Percentiles rank a stretch among this genome's conserved stretches.
Evolutionary conservation across 2,329 filamentous ascomycete genomes (phyloP).

Genomic region (Pseudogymnoascus sp.): DNA sequence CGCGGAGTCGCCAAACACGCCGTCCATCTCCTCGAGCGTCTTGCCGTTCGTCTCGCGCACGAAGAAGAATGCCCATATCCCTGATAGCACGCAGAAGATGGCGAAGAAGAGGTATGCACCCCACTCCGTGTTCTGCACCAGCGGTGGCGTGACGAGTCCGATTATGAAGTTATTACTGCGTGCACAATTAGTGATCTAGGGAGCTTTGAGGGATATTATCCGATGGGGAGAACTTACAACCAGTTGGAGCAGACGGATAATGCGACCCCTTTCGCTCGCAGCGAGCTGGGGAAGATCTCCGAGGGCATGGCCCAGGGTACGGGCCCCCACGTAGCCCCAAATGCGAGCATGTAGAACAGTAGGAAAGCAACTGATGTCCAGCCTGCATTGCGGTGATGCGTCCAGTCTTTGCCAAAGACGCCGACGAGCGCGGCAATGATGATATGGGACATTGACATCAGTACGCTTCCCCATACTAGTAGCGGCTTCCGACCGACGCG

Average conservation of each 20-base stretch:
- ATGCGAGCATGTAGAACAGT: conserved; percentile 55
- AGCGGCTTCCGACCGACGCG: conserved; percentile 39
- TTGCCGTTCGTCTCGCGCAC: conserved; percentile 51
- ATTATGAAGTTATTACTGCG: conserved; percentile 35
- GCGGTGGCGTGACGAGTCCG: conserved; percentile 57
- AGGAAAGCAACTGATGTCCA: conserved; percentile 49
- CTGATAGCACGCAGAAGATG: conserved; percentile 41
- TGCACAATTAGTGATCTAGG: neutral
- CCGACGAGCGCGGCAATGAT: conserved; percentile 49
- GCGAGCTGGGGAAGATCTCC: conserved; percentile 57
- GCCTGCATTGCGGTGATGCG: conserved; percentile 42
- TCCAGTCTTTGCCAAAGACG: conserved; percentile 44
- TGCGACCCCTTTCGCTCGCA: conserved; percentile 59
- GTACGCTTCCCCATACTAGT: conserved; percentile 36
- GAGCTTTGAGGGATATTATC: neutral
- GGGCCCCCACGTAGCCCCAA: conserved; percentile 33
- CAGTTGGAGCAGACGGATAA: conserved; percentile 58
- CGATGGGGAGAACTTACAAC: conserved; percentile 30
- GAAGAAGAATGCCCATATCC: conserved; percentile 45
- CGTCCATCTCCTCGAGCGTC: conserved; percentile 49
- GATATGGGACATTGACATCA: conserved; percentile 41
- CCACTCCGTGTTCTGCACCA: conserved; percentile 52
- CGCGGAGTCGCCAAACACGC: conserved; percentile 22
- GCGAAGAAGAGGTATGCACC: conserved; percentile 53
- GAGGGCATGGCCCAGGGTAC: conserved; percentile 36